A percentile compares a stretch with the other conserved stretches of the same genome.
phyloP scores from a whole-genome alignment of 2,329 filamentous ascomycete species.

The Fusarium musae region DNA sequence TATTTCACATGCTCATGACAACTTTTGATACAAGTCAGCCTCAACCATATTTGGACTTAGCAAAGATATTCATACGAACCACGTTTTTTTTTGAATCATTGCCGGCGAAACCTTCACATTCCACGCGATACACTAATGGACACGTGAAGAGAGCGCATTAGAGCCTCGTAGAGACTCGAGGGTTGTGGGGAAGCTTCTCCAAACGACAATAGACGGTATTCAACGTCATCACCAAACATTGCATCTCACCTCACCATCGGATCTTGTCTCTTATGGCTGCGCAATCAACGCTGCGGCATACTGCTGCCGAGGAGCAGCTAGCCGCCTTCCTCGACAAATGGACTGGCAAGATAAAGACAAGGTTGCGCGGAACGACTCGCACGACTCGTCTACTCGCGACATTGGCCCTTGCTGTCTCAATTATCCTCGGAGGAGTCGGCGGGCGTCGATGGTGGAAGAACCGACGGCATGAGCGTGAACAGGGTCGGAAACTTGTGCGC shows the following conservation, averaged over 20 bases:
- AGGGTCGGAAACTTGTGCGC: slow-evolving; percentile 82
- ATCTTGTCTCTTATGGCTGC: slow-evolving; percentile 73
- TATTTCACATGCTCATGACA: slow-evolving; percentile 45
- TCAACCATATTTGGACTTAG: slow-evolving; percentile 19
- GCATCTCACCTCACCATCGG: neutral
- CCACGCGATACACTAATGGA: slow-evolving; percentile 26
- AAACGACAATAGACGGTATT: slow-evolving; percentile 1
- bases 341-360: slow-evolving; percentile 61
- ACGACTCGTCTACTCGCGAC: slow-evolving; percentile 80
- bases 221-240: slow-evolving; percentile 27
- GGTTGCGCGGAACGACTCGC: slow-evolving; percentile 72
- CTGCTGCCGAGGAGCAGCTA: slow-evolving; percentile 74
- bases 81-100: neutral
- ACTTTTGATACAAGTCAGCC: slow-evolving; percentile 13
- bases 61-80: slow-evolving; percentile 4
- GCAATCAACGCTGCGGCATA: slow-evolving; percentile 83
- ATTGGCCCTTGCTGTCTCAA: slow-evolving; percentile 78
- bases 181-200: slow-evolving; percentile 38
- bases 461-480: slow-evolving; percentile 80
- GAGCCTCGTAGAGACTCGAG: slow-evolving; percentile 35
- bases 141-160: slow-evolving; percentile 26
- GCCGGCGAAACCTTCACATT: neutral
- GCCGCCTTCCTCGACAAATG: slow-evolving; percentile 72
- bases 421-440: slow-evolving; percentile 83
- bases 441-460: slow-evolving; percentile 81